Evolutionary conservation across 129 eudicot genomes (phyloP).

Genomic region (Pittosporum tobira): DNA sequence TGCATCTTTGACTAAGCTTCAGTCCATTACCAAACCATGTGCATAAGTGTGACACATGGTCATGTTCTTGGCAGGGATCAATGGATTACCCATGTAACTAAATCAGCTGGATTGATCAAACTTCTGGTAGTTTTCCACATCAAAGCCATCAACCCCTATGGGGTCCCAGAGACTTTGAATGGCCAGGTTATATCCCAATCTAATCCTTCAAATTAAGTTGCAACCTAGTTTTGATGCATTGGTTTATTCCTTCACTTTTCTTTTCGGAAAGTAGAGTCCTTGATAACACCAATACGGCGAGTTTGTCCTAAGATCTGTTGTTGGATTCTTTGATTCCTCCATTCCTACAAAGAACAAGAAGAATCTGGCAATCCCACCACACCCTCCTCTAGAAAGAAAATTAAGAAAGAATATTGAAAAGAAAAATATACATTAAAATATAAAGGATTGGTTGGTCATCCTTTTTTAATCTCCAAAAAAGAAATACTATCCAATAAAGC

Average conservation of each 20-base stretch:
- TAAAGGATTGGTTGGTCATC: slow-evolving; percentile 27
- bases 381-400: slow-evolving; percentile 27
- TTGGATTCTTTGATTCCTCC: slow-evolving; percentile 93
- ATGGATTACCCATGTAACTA: too few relatives aligned
- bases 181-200: background rate
- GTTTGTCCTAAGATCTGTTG: slow-evolving; percentile 63
- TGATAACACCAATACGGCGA: slow-evolving; percentile 44
- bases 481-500: slow-evolving; percentile 42
- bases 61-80: too few relatives aligned
- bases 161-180: too few relatives aligned
- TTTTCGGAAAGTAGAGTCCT: slow-evolving; percentile 21
- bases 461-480: slow-evolving; percentile 39
- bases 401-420: slow-evolving; percentile 16
- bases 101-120: background rate
- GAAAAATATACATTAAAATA: slow-evolving; percentile 5
- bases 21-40: background rate
- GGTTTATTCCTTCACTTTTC: slow-evolving; percentile 21
- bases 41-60: background rate
- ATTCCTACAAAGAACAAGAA: slow-evolving; percentile 67
- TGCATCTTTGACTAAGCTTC: background rate
- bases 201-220: background rate
- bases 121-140: background rate
- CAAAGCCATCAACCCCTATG: too few relatives aligned
- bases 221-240: slow-evolving; percentile 18
- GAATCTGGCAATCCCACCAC: slow-evolving; percentile 82